Percentiles rank a stretch among this genome's conserved stretches.
These are phyloP conservation scores for Hymenoscyphus albidus DNA, from an alignment of 2,329 filamentous ascomycete genomes.

Conservation along the genomic window DNA sequence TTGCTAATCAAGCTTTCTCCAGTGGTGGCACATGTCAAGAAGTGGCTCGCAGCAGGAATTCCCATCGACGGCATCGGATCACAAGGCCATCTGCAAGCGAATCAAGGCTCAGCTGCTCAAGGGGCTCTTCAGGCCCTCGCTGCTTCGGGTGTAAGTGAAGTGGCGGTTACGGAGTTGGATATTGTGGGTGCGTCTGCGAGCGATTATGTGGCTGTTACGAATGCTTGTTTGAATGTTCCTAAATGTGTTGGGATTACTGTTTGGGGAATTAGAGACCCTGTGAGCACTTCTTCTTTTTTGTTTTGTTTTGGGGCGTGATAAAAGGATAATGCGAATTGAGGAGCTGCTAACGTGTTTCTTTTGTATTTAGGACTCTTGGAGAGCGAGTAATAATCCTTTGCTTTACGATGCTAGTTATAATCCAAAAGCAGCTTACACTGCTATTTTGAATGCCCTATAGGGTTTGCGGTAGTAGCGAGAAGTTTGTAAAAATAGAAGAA, in stretches of 20 bases:
- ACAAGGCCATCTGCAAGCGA: constrained; percentile 23
- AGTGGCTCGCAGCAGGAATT: constrained; percentile 58
- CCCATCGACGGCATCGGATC: constrained; percentile 62
- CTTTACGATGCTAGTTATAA: constrained; percentile 51
- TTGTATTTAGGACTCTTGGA: constrained; percentile 19
- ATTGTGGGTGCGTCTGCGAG: constrained; percentile 38
- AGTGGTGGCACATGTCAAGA: constrained; percentile 55
- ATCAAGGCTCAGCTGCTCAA: constrained; percentile 12
- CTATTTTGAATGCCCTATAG: constrained; percentile 29
- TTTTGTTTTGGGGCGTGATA: neutral
- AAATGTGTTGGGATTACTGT: constrained; percentile 21
- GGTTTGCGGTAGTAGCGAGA: neutral
- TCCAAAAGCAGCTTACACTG: constrained; percentile 50
- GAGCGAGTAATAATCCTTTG: constrained; percentile 46
- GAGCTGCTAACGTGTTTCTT: neutral
- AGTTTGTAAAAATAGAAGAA: neutral
- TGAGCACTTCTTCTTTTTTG: constrained; percentile 2
- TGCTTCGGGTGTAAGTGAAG: constrained; percentile 51
- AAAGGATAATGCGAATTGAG: neutral
- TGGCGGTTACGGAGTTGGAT: constrained; percentile 59
- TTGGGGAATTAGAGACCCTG: constrained; percentile 17
- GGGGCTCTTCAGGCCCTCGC: constrained; percentile 31
- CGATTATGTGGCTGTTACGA: constrained; percentile 30
- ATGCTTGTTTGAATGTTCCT: constrained; percentile 15
- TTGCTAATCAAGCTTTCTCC: neutral